These are phyloP conservation scores for Iris macrosiphon DNA, from an alignment of 106 monocot species.

Conservation along the genomic window DNA sequence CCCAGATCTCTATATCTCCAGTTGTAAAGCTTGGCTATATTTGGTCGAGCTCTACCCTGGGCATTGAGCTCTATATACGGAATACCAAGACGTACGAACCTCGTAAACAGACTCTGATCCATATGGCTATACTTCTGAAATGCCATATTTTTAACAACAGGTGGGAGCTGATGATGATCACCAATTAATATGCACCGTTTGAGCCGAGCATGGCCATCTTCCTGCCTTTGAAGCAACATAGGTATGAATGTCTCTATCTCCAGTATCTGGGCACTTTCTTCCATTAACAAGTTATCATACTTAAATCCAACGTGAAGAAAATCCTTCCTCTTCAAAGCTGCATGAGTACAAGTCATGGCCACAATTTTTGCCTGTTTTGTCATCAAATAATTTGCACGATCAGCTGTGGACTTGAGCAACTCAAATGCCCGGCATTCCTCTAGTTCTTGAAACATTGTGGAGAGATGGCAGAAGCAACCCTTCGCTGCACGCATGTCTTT, in stretches of 20 bases:
- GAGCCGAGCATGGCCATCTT: slow-evolving; percentile 92
- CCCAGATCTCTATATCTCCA: slow-evolving; percentile 98
- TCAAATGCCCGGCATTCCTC: slow-evolving; percentile 99
- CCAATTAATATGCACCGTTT: slow-evolving; percentile 96
- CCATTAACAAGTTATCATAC: slow-evolving; percentile 98
- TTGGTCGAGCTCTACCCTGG: slow-evolving; percentile 91
- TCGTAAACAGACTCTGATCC: slow-evolving; percentile 97
- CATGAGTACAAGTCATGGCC: slow-evolving; percentile 99
- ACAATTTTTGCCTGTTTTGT: slow-evolving; percentile 99
- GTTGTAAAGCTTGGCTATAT: slow-evolving; percentile 85
- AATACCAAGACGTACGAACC: slow-evolving; percentile 93
- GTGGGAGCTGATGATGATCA: slow-evolving; percentile 98
- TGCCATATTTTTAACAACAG: slow-evolving; percentile 99
- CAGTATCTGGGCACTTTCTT: slow-evolving; percentile 99
- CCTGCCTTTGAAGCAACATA: slow-evolving; percentile 96
- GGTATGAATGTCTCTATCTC: slow-evolving; percentile 99
- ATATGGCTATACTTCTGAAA: slow-evolving; percentile 99
- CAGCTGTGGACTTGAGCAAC: slow-evolving; percentile 88
- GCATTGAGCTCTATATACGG: slow-evolving; percentile 99
- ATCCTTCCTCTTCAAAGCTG: slow-evolving; percentile 93
- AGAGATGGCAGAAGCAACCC: slow-evolving; percentile 95
- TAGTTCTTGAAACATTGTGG: slow-evolving; percentile 93
- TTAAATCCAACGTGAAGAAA: slow-evolving; percentile 96
- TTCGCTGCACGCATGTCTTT: slow-evolving; percentile 88
- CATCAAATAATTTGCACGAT: slow-evolving; percentile 99